phyloP scores from a whole-genome alignment of 1,284 basidiomycete species.

The Marasmius sp. region DNA sequence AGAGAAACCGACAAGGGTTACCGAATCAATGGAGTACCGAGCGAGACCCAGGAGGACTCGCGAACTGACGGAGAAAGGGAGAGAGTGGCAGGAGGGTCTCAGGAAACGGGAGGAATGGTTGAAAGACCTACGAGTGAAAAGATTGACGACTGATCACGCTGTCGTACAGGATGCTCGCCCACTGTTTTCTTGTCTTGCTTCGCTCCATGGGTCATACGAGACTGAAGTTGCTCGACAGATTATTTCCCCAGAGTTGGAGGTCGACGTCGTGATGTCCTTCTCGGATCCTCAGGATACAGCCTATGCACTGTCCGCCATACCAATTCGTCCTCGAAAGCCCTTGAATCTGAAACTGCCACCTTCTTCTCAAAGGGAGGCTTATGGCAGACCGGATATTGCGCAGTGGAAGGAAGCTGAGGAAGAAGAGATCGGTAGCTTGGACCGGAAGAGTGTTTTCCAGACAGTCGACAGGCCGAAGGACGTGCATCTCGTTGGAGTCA shows the following conservation, averaged over 20 bases:
- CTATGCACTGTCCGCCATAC: too few species aligned
- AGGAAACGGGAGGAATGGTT: not conserved
- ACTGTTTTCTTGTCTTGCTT: not conserved
- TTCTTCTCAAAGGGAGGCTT: not conserved
- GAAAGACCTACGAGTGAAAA: not conserved
- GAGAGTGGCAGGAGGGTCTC: not conserved
- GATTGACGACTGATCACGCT: not conserved
- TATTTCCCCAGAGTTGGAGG: too few species aligned
- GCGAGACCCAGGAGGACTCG: not conserved
- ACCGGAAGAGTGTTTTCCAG: not conserved
- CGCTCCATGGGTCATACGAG: not conserved
- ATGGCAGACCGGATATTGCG: not conserved
- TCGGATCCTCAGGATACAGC: too few species aligned
- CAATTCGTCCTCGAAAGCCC: too few species aligned
- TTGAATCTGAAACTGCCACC: not conserved
- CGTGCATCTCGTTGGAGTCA: conserved; percentile 8
- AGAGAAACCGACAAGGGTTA: not conserved
- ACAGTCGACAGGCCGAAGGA: conserved; percentile 8
- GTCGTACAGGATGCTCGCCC: too few species aligned
- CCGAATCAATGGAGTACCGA: not conserved
- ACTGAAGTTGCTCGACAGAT: too few species aligned
- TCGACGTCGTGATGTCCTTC: too few species aligned
- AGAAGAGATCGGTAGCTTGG: not conserved
- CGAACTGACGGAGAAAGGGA: not conserved
- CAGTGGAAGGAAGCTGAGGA: not conserved